Percentiles rank a stretch among this genome's conserved stretches.
These are phyloP conservation scores for Fistulinella cinereoalba DNA, from an alignment of 1,284 basidiomycete species.

Conservation along the genomic window DNA sequence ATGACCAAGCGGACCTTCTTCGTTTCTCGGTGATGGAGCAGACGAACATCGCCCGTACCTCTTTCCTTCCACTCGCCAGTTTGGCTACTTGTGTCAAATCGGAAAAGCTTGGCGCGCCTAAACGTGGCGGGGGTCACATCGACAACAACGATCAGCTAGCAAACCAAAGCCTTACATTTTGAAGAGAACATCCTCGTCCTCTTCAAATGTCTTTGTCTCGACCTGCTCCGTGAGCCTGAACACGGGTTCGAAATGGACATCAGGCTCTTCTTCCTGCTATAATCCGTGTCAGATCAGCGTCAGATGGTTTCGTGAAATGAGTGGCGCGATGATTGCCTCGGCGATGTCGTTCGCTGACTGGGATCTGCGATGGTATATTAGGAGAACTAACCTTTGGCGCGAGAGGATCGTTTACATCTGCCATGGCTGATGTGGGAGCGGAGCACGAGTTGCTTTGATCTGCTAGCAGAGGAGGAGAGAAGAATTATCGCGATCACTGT, in stretches of 20 bases:
- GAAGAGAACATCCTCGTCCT: conserved; percentile 91
- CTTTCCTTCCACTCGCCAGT: conserved; percentile 97
- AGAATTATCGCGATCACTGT: conserved; percentile 29
- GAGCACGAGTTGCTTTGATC: conserved; percentile 15
- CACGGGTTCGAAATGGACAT: conserved; percentile 95
- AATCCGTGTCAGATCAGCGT: conserved; percentile 28
- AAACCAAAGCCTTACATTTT: conserved; percentile 76
- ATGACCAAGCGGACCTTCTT: conserved; percentile 96
- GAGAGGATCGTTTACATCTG: conserved; percentile 62
- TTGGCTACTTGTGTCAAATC: conserved; percentile 81
- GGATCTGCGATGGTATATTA: conserved; percentile 2
- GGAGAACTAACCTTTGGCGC: conserved; percentile 58
- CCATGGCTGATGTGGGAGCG: conserved; percentile 49
- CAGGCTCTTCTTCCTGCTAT: conserved; percentile 77
- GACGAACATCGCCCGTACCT: conserved; percentile 88
- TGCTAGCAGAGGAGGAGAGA: conserved; percentile 33
- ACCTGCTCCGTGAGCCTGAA: conserved; percentile 97
- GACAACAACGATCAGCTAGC: conserved; percentile 16
- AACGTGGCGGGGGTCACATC: conserved; percentile 8
- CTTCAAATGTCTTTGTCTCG: conserved; percentile 93
- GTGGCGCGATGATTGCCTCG: conserved; percentile 34
- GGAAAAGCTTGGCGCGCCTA: conserved; percentile 98
- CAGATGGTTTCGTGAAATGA: conserved; percentile 21
- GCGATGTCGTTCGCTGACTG: too few species aligned
- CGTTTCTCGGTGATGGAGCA: conserved; percentile 85